These are phyloP conservation scores for Leccinum barrowsii DNA, from an alignment of 768 basidiomycete species.

Conservation along the genomic window DNA sequence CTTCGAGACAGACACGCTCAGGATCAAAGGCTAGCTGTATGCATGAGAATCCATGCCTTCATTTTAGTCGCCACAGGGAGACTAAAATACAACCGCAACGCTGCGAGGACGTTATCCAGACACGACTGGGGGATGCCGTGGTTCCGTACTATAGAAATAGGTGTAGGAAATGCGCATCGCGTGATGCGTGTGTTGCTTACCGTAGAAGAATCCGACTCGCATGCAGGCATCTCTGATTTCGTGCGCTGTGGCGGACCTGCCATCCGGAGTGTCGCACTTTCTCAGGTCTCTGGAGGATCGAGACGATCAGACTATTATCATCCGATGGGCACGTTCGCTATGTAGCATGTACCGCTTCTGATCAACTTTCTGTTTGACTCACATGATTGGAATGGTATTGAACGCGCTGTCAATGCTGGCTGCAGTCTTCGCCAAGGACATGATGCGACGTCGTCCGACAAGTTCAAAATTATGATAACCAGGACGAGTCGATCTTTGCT, in stretches of 20 bases:
- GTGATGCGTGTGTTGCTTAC: conserved; percentile 32
- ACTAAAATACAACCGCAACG: conserved; percentile 60
- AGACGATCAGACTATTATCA: not conserved
- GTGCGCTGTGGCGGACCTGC: conserved; percentile 45
- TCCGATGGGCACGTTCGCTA: too few relatives aligned
- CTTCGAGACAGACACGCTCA: conserved; percentile 32
- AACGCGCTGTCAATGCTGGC: conserved; percentile 18
- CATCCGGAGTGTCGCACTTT: conserved; percentile 18
- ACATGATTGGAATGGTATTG: conserved; percentile 26
- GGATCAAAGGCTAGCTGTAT: not conserved
- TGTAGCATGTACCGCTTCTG: not conserved
- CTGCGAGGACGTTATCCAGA: conserved; percentile 43
- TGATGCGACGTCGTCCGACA: not conserved
- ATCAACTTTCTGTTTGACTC: conserved; percentile 1
- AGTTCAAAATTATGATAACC: too few relatives aligned
- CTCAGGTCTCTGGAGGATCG: conserved; percentile 18
- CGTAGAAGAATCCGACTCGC: conserved; percentile 83
- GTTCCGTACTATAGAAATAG: conserved; percentile 52
- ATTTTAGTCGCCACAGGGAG: conserved; percentile 64
- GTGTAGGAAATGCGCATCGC: not conserved
- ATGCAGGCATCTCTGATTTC: conserved; percentile 74
- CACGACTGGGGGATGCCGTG: conserved; percentile 62
- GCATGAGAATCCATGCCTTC: conserved; percentile 41
- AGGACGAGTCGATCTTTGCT: too few relatives aligned
- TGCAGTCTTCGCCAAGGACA: conserved; percentile 23